phyloP scores from a whole-genome alignment of 164 flowering plant genomes.

The Vitis amurensis region DNA sequence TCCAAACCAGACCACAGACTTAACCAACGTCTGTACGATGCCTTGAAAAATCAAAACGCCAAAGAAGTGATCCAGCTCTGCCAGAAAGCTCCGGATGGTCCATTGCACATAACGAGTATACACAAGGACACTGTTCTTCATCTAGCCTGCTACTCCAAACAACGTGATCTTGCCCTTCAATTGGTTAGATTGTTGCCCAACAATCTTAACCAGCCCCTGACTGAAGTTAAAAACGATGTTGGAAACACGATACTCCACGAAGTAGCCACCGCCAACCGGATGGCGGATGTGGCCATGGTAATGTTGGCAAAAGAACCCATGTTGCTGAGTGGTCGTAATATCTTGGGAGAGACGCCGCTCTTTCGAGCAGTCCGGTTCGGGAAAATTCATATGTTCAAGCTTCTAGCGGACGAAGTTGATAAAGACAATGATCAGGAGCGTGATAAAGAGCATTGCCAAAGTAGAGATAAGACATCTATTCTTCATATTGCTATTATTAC shows the following conservation, averaged over 20 bases:
- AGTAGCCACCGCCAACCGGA: not conserved
- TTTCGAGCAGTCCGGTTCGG: no score
- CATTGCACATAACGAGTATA: not conserved
- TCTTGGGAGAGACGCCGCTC: no score
- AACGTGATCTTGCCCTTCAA: not conserved
- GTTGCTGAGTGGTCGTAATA: not conserved
- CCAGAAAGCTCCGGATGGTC: not conserved
- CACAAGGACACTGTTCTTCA: slow-evolving; percentile 13
- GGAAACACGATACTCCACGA: no score
- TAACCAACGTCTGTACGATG: not conserved
- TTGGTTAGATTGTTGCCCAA: slow-evolving; percentile 2
- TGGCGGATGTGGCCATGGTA: not conserved
- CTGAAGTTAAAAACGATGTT: not conserved
- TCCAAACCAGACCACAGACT: no score
- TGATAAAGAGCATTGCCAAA: not conserved
- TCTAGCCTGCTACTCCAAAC: slow-evolving; percentile 2
- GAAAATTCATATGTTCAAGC: no score
- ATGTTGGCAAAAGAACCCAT: not conserved
- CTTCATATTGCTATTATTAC: slow-evolving; percentile 5
- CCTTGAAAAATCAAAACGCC: not conserved
- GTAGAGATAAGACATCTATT: not conserved
- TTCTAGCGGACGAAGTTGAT: no score
- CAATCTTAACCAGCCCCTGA: not conserved
- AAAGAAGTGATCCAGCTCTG: slow-evolving; percentile 2
- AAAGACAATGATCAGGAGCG: not conserved